Percentiles rank a stretch among this genome's conserved stretches.
phyloP scores from a whole-genome alignment of 1,284 basidiomycete species.

The Phaffia rhodozyma region DNA sequence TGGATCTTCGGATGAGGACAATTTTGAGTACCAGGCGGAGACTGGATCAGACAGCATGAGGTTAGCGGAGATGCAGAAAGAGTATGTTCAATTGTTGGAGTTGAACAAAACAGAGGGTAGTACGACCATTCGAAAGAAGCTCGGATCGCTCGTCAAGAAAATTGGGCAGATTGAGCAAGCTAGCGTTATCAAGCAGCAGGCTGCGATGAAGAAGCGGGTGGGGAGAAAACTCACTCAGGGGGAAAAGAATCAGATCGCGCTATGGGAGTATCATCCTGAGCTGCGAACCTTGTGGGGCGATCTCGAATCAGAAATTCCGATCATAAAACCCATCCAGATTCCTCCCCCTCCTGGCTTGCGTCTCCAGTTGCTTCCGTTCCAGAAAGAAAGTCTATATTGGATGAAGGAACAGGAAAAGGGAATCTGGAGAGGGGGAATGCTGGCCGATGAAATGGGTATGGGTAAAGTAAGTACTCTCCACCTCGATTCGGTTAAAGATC shows the following conservation, averaged over 20 bases:
- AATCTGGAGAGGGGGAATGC: constrained; percentile 80
- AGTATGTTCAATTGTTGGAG: constrained; percentile 11
- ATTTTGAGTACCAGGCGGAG: constrained; percentile 13
- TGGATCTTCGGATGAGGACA: constrained; percentile 18
- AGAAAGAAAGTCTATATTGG: constrained; percentile 89
- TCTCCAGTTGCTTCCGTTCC: constrained; percentile 50
- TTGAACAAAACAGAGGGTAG: constrained; percentile 19
- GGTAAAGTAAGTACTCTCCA: constrained; percentile 47
- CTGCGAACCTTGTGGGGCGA: constrained; percentile 80
- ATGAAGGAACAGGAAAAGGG: constrained; percentile 88
- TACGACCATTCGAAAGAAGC: background rate
- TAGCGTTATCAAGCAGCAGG: constrained; percentile 5
- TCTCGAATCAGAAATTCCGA: constrained; percentile 50
- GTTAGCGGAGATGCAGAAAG: constrained; percentile 7
- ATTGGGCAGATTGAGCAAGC: constrained; percentile 11
- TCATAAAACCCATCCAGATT: constrained; percentile 56
- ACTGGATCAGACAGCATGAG: constrained; percentile 10
- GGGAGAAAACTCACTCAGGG: constrained; percentile 66
- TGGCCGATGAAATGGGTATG: constrained; percentile 71
- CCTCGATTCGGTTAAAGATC: background rate
- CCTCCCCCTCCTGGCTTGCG: constrained; percentile 72
- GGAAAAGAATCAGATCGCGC: constrained; percentile 53
- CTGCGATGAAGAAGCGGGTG: constrained; percentile 15
- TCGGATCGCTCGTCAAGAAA: background rate
- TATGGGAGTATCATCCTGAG: constrained; percentile 45